Base-by-base conservation (phyloP, 1,139 yeast species). In the Pneumocystis carinii region DNA sequence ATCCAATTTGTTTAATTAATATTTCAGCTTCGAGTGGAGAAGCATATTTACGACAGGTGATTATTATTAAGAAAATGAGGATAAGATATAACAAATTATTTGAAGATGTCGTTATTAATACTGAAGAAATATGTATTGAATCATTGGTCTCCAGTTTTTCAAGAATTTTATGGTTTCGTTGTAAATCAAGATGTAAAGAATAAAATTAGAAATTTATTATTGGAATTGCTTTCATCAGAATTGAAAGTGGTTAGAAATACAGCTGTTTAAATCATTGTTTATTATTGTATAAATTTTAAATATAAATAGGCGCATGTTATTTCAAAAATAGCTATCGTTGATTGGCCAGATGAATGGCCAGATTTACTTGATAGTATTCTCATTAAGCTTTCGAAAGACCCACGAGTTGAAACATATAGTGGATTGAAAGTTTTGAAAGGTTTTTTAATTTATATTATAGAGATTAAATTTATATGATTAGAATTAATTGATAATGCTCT, bases 261-360 rank as follows among this genome's bases (percentile, higher is more conserved):
- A 12, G 63, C 66, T 1, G 66, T 57, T 15, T 57, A 24, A 12
- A 37, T 37, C 14, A 12, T 19, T 15, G 10, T 55, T 7, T 19
- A 7, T 37, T 24, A n/a, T 3, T 12, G 19, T 4, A 2, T 57
- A 2, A 57, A 10, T 19, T 19, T 29, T 57, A 24, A 48, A 12
- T 2, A 19, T 48, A 48, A 19, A 37, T 19, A 57, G 59, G 59
- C 64, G 5, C 63, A 65, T 61, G 59, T 65, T 12, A 60, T 62
- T 27, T 59, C 66, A 63, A 60, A 59, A 59, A 61, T 65, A 48
- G 62, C 66, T 29, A 53, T 48, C 7, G 59, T 64, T 24, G 66
- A 65, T 58, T 65, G 60, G 42, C 66, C 66, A 27, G 66, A 65
- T 14, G 66, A 65, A 58, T 65, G 66, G 66, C 66, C 66, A 8